Percentiles rank a stretch among this genome's conserved stretches.
phyloP scores from a whole-genome alignment of 78 protist species.

The Speleostelium caveatum region DNA sequence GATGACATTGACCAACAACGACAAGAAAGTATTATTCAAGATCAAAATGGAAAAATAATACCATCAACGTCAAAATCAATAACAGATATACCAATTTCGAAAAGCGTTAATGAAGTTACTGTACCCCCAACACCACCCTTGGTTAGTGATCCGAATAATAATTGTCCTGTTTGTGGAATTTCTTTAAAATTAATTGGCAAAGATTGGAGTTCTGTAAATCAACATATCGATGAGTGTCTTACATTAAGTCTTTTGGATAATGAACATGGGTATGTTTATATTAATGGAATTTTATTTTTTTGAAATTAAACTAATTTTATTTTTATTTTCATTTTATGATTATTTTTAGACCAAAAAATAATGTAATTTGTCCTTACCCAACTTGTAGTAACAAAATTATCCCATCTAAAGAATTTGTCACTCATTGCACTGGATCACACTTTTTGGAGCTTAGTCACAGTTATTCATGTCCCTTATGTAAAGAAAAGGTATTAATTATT shows the following conservation, averaged over 20 bases:
- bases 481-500: constrained; percentile 16
- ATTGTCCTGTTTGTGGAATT: constrained; percentile 66
- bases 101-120: neutral
- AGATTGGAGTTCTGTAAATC: constrained; percentile 52
- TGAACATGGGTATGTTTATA: constrained; percentile 37
- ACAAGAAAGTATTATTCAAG: neutral
- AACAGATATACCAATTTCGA: neutral
- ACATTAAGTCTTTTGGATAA: constrained; percentile 59
- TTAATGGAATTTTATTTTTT: neutral
- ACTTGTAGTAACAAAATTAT: constrained; percentile 26
- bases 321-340: neutral
- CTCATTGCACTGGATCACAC: constrained; percentile 64
- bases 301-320: neutral
- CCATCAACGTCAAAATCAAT: neutral
- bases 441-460: constrained; percentile 35
- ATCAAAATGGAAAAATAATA: neutral
- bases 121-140: constrained; percentile 46
- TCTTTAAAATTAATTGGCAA: constrained; percentile 47
- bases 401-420: constrained; percentile 38
- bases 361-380: constrained; percentile 40
- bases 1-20: neutral
- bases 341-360: neutral
- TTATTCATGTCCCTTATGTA: constrained; percentile 51
- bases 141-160: constrained; percentile 13
- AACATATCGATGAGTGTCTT: constrained; percentile 74